phyloP scores from a whole-genome alignment of 2,329 filamentous ascomycete genomes.

The Fonsecaea monophora region DNA sequence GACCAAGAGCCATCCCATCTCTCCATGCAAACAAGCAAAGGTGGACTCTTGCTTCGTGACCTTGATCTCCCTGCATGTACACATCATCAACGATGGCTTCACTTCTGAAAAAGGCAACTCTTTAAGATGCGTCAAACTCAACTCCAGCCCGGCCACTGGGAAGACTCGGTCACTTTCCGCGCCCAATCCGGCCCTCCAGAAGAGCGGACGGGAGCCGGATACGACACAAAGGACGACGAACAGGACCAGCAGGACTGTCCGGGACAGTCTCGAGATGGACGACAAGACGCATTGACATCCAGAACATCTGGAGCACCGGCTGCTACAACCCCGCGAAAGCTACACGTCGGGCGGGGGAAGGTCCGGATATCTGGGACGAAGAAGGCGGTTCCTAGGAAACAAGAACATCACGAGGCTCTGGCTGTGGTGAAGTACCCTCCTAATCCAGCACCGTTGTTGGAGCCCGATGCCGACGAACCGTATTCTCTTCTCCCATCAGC shows the following conservation, averaged over 20 bases:
- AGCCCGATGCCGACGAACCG: conserved; percentile 11
- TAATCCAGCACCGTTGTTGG: conserved; percentile 5
- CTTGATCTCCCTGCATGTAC: neutral
- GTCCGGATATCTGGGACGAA: conserved; percentile 1
- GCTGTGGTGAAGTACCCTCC: neutral
- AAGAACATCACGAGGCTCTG: neutral
- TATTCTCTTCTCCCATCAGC: conserved; percentile 13
- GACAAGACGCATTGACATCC: neutral
- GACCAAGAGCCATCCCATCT: conserved; percentile 1
- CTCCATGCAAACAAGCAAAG: neutral
- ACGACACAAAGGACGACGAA: conserved; percentile 5
- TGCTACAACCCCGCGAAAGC: conserved; percentile 7
- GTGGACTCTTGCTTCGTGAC: neutral
- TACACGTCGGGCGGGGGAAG: conserved; percentile 6
- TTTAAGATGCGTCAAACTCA: conserved; percentile 5
- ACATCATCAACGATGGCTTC: neutral
- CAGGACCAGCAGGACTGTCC: neutral
- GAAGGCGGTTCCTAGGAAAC: neutral
- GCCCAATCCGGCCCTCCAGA: neutral
- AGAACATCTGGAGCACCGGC: neutral
- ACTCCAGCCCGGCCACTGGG: conserved; percentile 1
- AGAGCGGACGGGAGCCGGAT: neutral
- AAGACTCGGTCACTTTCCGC: conserved; percentile 15
- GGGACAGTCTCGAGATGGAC: neutral
- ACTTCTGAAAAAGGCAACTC: conserved; percentile 2